Evolutionary conservation across 2,329 filamentous ascomycete species (phyloP), one percentile per base, ranked within the genome.

Genomic region (Claviceps quebecensis): DNA sequence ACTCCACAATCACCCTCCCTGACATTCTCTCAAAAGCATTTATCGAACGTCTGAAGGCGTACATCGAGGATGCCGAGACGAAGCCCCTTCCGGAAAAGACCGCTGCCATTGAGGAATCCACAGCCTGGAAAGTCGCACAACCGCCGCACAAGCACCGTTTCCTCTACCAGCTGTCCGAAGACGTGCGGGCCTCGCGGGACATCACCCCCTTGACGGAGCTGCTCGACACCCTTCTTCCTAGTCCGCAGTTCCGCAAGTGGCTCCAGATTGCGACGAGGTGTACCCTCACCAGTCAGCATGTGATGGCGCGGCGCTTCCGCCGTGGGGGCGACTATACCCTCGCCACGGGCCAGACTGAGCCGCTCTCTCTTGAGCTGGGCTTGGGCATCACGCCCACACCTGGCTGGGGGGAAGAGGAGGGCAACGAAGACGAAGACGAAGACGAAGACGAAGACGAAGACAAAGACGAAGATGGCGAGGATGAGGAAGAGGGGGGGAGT

Each of bases 111-210:
- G 78, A 83, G 60, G 73, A 73, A 45, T 69, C 69, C 55, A 77
- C 72, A 43, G 68, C 70, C 0, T 93, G 87, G 86, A 79, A 76
- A 54, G 84, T 94, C 8, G 87, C 93, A 6, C 78, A 80, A 36
- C 93, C 93, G 40, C 93, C 93, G 0, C 90, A 98, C 70, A 98
- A 98, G 71, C 89, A 96, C 63, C 86, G 90, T 14, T 98, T 85
- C 65, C 73, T 95, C 2, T 98, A 93, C 67, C 77, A 87, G 54
- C 81, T 88, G 58, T 71, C 69, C 57, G 55, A 66, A 52, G 58
- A 69, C 48, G 57, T 65, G 48, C 65, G 65, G 46, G 61, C 64
- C 5, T 60, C 63, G 3, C 58, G 67, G 43, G 68, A 74, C 45
- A 66, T 71, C 48, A 78, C 77, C 14, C 77, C 87, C 0, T 75